These are phyloP conservation scores for Aureobasidium leucospermi DNA, from an alignment of 2,329 filamentous ascomycete species.

Conservation along the genomic window DNA sequence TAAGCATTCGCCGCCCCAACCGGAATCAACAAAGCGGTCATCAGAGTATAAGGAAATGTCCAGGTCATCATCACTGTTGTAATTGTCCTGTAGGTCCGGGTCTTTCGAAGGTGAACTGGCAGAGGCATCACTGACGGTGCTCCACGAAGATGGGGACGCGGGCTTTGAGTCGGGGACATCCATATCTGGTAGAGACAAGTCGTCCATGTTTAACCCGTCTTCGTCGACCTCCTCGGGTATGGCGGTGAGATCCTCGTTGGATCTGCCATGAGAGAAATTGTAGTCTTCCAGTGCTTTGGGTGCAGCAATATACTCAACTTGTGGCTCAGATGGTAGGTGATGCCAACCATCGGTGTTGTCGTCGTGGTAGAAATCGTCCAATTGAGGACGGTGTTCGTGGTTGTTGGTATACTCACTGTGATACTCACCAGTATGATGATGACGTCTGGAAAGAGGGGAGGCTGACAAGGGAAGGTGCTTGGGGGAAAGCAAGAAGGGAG, in stretches of 20 bases:
- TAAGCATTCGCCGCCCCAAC: conserved; percentile 79
- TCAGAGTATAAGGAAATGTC: conserved; percentile 51
- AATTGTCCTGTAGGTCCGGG: conserved; percentile 24
- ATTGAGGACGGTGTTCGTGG: conserved; percentile 14
- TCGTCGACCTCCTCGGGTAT: background rate
- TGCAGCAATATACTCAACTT: background rate
- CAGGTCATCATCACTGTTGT: conserved; percentile 53
- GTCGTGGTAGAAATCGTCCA: background rate
- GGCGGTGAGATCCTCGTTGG: background rate
- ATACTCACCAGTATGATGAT: conserved; percentile 40
- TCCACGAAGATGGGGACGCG: conserved; percentile 29
- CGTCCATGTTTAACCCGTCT: conserved; percentile 24
- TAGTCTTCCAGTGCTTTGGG: background rate
- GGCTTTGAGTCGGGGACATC: conserved; percentile 19
- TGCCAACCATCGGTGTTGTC: background rate
- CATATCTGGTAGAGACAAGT: conserved; percentile 35
- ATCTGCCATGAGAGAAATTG: background rate
- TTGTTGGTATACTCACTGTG: conserved; percentile 13
- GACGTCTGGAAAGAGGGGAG: conserved; percentile 2
- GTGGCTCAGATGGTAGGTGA: background rate
- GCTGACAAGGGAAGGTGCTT: conserved; percentile 28
- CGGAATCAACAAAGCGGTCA: conserved; percentile 59
- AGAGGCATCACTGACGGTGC: conserved; percentile 21
- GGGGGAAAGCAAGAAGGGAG: conserved; percentile 34
- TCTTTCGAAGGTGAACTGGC: conserved; percentile 13